Evolutionary conservation across 2,329 filamentous ascomycete genomes (phyloP), one percentile per base, ranked within the genome.

Genomic region (Coniochaeta sp.): DNA sequence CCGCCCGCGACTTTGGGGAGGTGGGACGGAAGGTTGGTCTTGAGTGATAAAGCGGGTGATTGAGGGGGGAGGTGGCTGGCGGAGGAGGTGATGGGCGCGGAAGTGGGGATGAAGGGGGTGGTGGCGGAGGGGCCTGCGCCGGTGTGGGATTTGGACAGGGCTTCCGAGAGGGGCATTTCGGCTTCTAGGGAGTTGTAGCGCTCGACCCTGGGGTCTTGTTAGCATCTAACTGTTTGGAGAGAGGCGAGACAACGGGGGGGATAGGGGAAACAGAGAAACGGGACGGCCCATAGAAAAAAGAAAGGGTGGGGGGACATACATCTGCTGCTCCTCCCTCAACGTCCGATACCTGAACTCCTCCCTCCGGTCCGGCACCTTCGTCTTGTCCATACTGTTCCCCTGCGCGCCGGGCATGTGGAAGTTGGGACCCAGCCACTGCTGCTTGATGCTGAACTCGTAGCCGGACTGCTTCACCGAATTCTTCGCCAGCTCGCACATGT

Each of bases 401-500:
- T 80, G 77, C 32, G 88, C 85, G 2, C 94, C 94, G 1, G 89
- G 87, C 33, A 86, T 72, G 63, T 87, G 77, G 65, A 86, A 97
- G 57, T 88, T 82, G 28, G 78, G 74, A 3, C 94, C 94, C 4
- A 99, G 74, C 92, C 92, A 99, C 67, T 91, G 83, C 63, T 91
- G 84, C 71, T 99, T 99, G 62, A 97, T 77, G 12, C 84, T 80
- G 60, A 87, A 77, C 66, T 99, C 94, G 63, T 95, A 99, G 6
- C 94, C 94, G 65, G 90, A 95, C 67, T 99, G 94, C 61, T 86
- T 83, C 35, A 99, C 94, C 9, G 90, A 96, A 66, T 97, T 92
- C 71, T 96, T 96, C 22, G 94, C 94, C 52, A 99, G 71, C 71
- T 99, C 94, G 65, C 94, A 97, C 94, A 99, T 99, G 63, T 99